phyloP scores from a whole-genome alignment of 2,329 filamentous ascomycete genomes.

The Colletotrichum filicis region DNA sequence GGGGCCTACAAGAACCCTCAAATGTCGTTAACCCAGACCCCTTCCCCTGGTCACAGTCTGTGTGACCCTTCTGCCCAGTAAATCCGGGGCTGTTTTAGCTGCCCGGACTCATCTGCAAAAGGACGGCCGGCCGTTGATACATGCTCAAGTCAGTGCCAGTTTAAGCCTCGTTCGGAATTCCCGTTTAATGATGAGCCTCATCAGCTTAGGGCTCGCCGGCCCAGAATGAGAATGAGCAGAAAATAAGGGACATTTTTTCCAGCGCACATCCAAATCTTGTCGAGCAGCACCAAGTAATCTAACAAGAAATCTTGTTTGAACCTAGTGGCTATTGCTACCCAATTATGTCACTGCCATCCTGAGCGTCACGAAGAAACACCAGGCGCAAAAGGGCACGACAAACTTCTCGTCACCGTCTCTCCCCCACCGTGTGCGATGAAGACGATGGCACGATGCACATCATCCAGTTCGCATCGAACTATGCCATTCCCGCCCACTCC shows the following conservation, averaged over 20 bases:
- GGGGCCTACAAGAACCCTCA: constrained; percentile 19
- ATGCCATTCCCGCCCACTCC: neutral
- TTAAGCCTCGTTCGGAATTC: constrained; percentile 1
- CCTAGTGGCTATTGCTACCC: neutral
- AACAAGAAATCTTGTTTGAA: neutral
- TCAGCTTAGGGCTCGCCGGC: constrained; percentile 12
- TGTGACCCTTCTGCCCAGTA: neutral
- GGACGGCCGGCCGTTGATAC: neutral
- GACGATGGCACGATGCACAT: constrained; percentile 3
- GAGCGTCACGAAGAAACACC: neutral
- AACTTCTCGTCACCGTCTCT: neutral
- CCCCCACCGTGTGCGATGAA: neutral
- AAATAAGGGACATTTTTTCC: neutral
- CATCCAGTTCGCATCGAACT: neutral
- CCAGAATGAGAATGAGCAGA: constrained; percentile 3
- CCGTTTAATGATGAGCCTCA: constrained; percentile 22
- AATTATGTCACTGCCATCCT: neutral
- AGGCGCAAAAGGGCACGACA: neutral
- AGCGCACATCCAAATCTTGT: constrained; percentile 20
- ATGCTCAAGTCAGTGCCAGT: constrained; percentile 1
- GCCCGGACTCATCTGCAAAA: constrained; percentile 16
- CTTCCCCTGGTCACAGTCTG: constrained; percentile 6
- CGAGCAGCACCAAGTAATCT: neutral
- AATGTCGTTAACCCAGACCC: constrained; percentile 25
- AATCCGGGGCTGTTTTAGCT: constrained; percentile 27